Percentiles rank a stretch among this genome's conserved stretches.
Evolutionary conservation across 139 green algal genomes (phyloP).

Genomic region (Volvox africanus): DNA sequence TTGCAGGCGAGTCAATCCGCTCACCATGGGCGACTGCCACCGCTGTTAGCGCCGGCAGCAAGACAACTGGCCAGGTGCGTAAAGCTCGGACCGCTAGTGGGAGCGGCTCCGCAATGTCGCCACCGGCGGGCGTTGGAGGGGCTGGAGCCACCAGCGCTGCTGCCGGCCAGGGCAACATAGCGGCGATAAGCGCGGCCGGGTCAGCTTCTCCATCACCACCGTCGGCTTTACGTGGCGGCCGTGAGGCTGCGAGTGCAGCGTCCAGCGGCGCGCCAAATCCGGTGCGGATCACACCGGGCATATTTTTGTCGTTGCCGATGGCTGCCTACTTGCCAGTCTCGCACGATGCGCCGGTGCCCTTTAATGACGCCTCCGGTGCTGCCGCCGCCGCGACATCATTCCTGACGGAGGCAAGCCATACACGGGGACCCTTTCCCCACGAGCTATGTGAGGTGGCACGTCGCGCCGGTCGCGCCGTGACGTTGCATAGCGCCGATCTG

Average conservation of each 20-base stretch:
- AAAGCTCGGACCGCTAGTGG: neutral
- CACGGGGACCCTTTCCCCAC: neutral
- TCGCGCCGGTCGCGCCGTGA: constrained; percentile 32
- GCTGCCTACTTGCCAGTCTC: constrained; percentile 6
- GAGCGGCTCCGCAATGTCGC: neutral
- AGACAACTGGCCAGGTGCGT: neutral
- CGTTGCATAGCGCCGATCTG: constrained; percentile 31
- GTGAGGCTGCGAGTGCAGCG: neutral
- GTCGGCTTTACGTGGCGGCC: neutral
- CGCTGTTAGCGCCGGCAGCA: neutral
- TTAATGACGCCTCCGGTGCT: neutral
- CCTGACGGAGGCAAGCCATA: constrained; percentile 27
- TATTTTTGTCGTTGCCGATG: constrained; percentile 51
- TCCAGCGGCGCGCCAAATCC: neutral
- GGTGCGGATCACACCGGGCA: neutral
- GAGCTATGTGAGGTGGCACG: constrained; percentile 48
- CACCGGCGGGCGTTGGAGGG: neutral
- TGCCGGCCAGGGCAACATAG: neutral
- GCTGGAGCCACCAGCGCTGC: neutral
- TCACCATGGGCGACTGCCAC: constrained; percentile 32
- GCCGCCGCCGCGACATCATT: constrained; percentile 7
- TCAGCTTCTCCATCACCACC: neutral
- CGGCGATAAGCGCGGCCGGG: neutral
- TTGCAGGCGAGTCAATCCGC: neutral
- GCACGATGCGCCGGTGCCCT: constrained; percentile 7